Evolutionary conservation across 1,284 basidiomycete species (phyloP), one percentile per base, ranked within the genome.

Genomic region (Ustilago hordei): DNA sequence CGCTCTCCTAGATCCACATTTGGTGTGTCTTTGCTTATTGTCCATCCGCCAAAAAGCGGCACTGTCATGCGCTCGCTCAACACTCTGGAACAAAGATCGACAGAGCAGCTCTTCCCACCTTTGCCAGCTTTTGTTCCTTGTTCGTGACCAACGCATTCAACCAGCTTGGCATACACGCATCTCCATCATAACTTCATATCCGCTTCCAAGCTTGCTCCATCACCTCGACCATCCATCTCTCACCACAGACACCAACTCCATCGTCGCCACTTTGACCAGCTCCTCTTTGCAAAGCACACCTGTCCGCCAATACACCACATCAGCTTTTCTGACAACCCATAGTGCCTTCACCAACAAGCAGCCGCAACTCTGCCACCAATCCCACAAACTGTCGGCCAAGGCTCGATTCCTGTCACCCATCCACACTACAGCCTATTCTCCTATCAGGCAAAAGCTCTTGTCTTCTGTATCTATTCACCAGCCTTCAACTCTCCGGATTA

Each of bases 21-120:
- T 32, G 9, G 38, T 32, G 48, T 32, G 15, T 50, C 48, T 32
- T 28, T 32, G 48, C 12, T 32, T 13, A 11, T 38, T 54, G 52
- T 54, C 52, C 34, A 54, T 54, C 52, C 52, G 34, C 19, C 34
- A 36, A 5, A 13, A 54, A 36, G 34, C 43, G 43, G 43, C 48
- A 36, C 34, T 4, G 23, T 35, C 32, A 54, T 38, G 52, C 52
- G 35, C 52, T 54, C 34, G 52, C 35, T 54, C 34, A 19, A 32
- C 34, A 38, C 54, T 55, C 38, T 55, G 35, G n/a, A 55, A 31
- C 38, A 38, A 28, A 39, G 36, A 39, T 55, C 34, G 54, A 41
- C 54, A 41, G 50, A 53, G 50, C 50, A 53, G 50, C 53, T 34
- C 13, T 35, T 41, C 54, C 54, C 36, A 23, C 8, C 15, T n/a